Conservation (phyloP, 2,329 filamentous ascomycete genomes). For the Cladosporium oxysporum region DNA sequence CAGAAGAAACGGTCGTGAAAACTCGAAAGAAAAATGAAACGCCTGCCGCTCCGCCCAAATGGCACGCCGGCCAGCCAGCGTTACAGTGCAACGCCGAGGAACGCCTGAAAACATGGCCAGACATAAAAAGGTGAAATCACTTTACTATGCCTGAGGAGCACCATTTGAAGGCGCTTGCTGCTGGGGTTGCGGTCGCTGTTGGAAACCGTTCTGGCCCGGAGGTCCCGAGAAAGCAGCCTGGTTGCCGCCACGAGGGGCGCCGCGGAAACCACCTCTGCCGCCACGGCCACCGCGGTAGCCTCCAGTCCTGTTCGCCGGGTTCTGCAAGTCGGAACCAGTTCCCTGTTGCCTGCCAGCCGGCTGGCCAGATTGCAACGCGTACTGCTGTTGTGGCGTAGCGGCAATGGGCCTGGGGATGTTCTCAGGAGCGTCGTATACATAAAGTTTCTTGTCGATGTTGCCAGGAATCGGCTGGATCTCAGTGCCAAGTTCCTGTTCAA, state of each 20-base stretch:
- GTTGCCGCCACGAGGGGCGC: slow-evolving; percentile 31
- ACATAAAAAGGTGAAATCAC: not conserved
- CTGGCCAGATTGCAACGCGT: slow-evolving; percentile 29
- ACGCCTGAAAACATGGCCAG: slow-evolving; percentile 13
- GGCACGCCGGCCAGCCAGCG: slow-evolving; percentile 32
- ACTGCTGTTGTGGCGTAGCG: slow-evolving; percentile 46
- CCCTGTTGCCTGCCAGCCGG: slow-evolving; percentile 36
- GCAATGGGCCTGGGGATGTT: slow-evolving; percentile 83
- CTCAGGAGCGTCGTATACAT: slow-evolving; percentile 96
- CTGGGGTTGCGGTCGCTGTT: slow-evolving; percentile 28
- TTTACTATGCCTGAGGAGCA: slow-evolving; percentile 32
- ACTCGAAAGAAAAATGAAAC: not conserved
- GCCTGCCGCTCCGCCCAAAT: slow-evolving; percentile 24
- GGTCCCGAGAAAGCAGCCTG: slow-evolving; percentile 34
- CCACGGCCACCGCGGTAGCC: slow-evolving; percentile 36
- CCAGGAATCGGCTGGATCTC: slow-evolving; percentile 96
- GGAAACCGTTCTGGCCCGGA: slow-evolving; percentile 34
- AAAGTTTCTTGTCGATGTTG: slow-evolving; percentile 94
- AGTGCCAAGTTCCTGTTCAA: slow-evolving; percentile 94
- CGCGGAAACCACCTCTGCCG: slow-evolving; percentile 36
- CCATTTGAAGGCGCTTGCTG: slow-evolving; percentile 34
- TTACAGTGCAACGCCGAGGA: slow-evolving; percentile 21
- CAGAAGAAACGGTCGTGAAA: slow-evolving; percentile 20
- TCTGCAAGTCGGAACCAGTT: slow-evolving; percentile 37
- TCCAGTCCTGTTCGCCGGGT: slow-evolving; percentile 37